phyloP scores from a whole-genome alignment of 805 yeast species.

The Sugiyamaella boreocaroliniensis region DNA sequence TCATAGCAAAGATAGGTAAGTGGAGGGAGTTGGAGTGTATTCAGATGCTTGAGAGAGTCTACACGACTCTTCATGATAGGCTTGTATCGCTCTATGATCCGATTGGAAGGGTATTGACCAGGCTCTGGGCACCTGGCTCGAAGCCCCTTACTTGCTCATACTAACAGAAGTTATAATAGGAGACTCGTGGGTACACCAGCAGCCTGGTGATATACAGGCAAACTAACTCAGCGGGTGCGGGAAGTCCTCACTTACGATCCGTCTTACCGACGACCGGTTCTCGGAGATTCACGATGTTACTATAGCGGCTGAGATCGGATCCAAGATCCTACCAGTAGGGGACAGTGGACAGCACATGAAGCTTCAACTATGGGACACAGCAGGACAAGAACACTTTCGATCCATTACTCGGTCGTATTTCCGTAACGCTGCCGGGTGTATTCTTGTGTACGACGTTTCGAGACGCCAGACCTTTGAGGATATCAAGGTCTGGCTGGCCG shows the following conservation, averaged over 20 bases:
- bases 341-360: conserved; percentile 25
- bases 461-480: conserved; percentile 30
- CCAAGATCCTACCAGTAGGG: conserved; percentile 30
- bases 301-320: conserved; percentile 34
- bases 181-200: conserved; percentile 27
- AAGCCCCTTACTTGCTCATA: neutral
- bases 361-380: conserved; percentile 33
- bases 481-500: conserved; percentile 61
- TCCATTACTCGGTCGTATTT: conserved; percentile 33
- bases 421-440: conserved; percentile 33
- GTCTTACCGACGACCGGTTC: conserved; percentile 32
- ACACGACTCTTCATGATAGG: neutral
- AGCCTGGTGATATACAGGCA: neutral
- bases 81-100: neutral
- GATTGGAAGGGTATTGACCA: neutral
- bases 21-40: neutral
- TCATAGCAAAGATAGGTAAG: conserved; percentile 30
- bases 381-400: conserved; percentile 34
- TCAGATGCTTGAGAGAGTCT: neutral
- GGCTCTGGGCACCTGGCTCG: too few species aligned
- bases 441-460: conserved; percentile 33
- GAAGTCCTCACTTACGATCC: conserved; percentile 31
- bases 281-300: conserved; percentile 32
- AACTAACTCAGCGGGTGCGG: conserved; percentile 29
- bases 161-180: conserved; percentile 29